Evolutionary conservation across 768 basidiomycete species (phyloP), one percentile per base, ranked within the genome.

Genomic region (Russula olivacea): DNA sequence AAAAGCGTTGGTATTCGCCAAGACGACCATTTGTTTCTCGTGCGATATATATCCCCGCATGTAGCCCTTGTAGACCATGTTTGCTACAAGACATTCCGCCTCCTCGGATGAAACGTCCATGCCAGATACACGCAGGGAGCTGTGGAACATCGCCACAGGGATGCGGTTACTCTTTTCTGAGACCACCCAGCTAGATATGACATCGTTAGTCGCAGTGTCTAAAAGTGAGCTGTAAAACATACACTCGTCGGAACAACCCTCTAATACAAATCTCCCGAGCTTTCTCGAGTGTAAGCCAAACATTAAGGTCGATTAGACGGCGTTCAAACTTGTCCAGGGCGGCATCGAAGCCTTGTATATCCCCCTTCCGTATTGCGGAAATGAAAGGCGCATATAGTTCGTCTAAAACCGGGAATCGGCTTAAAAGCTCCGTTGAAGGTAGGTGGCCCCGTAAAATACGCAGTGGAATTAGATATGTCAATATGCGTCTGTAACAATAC

Each of bases 41-140:
- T 99, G 97, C 55, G 93, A 93, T 69, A 99, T 94, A 74, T 98
- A 99, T 10, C 97, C 97, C 55, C 90, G 83, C 75, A 98, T 87
- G 73, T 87, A 91, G 21, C 90, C 91, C 76, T 88, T 91, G 77
- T 88, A 93, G 49, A 98, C 90, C 91, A 96, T 89, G 72, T 95
- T 95, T 32, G 94, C 93, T 9, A 97, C 84, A 56, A 94, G 81
- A 73, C 94, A 97, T 74, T 98, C 94, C 2, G 91, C 91, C 73
- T 96, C 94, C 67, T 90, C 93, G 63, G 78, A 71, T 9, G 85
- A 78, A 25, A 90, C 83, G 12, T 86, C 82, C 63, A 84, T 80
- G 3, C 88, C 89, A 4, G 89, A 87, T 61, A 92, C 74, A 56
- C 76, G 77, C 54, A 96, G 76, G 6, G 89, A 87, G n/a, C 78